Evolutionary conservation across 768 basidiomycete species (phyloP).

Genomic region (Suillus plorans): DNA sequence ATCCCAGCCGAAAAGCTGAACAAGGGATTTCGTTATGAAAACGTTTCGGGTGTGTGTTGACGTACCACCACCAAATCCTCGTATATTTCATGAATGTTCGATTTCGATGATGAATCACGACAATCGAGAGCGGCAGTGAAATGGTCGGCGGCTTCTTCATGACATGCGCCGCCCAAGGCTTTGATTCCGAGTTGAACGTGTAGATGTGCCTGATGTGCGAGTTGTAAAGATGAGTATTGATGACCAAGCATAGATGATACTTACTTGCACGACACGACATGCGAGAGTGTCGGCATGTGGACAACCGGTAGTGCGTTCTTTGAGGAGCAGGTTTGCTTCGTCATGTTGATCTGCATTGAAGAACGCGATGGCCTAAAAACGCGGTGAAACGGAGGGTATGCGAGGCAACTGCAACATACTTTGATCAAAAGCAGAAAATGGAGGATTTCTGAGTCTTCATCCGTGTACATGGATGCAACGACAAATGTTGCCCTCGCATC

Average conservation of each 20-base stretch:
- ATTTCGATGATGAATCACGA: not conserved
- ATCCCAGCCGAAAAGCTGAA: not conserved
- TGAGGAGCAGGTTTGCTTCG: not conserved
- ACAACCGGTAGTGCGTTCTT: not conserved
- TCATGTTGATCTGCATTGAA: not conserved
- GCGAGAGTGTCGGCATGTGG: not conserved
- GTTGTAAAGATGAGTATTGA: not conserved
- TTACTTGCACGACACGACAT: not conserved
- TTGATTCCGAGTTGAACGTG: not conserved
- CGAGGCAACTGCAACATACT: not conserved
- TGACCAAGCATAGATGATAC: not conserved
- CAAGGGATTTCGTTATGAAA: not conserved
- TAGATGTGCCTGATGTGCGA: not conserved
- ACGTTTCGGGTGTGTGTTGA: too few relatives aligned
- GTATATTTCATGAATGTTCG: not conserved
- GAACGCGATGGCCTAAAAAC: not conserved
- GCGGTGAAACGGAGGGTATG: not conserved
- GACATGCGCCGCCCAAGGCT: not conserved
- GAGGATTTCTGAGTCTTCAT: not conserved
- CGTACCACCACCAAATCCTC: not conserved
- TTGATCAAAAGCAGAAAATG: not conserved
- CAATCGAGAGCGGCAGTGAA: not conserved
- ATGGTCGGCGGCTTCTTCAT: not conserved
- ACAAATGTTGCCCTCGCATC: not conserved
- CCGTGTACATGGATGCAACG: not conserved